A percentile compares a stretch with the other conserved stretches of the same genome.
Evolutionary conservation across 2,329 filamentous ascomycete species (phyloP).

Genomic region (Ceratocystis diversiconidia): DNA sequence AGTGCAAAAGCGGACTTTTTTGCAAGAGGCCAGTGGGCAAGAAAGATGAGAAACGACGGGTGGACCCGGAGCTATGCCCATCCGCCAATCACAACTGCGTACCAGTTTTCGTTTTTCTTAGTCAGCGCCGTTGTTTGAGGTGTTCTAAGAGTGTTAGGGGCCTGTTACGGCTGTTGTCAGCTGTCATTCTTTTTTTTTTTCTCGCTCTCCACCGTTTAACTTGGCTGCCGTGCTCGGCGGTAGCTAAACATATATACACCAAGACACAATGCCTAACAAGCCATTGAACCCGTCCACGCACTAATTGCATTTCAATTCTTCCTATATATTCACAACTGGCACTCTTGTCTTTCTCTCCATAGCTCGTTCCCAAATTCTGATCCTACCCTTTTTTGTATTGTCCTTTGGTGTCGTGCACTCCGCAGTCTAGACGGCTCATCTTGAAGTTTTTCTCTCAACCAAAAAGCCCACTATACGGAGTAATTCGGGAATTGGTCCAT

Average conservation of each 20-base stretch:
- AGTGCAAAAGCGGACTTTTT: slow-evolving; percentile 20
- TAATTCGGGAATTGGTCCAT: slow-evolving; percentile 17
- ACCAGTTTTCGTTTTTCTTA: slow-evolving; percentile 17
- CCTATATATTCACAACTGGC: background rate
- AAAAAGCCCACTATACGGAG: slow-evolving; percentile 15
- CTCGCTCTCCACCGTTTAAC: slow-evolving; percentile 13
- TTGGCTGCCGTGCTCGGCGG: slow-evolving; percentile 11
- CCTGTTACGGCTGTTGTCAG: background rate
- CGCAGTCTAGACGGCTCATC: background rate
- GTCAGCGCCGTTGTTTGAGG: slow-evolving; percentile 6
- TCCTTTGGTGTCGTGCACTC: background rate
- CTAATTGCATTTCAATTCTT: background rate
- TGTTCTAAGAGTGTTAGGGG: too few relatives aligned
- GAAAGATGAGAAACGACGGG: slow-evolving; percentile 19
- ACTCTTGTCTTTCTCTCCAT: background rate
- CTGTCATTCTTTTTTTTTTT: slow-evolving; percentile 14
- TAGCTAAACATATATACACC: background rate
- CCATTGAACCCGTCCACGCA: background rate
- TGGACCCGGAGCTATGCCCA: slow-evolving; percentile 17
- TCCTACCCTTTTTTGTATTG: background rate
- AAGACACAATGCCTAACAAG: background rate
- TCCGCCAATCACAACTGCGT: slow-evolving; percentile 15
- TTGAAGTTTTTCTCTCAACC: slow-evolving; percentile 12
- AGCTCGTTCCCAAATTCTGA: slow-evolving; percentile 3
- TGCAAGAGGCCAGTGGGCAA: slow-evolving; percentile 19